Evolutionary conservation across 2,329 filamentous ascomycete species (phyloP), one percentile per base, ranked within the genome.

Genomic region (Cladosporium sp.): DNA sequence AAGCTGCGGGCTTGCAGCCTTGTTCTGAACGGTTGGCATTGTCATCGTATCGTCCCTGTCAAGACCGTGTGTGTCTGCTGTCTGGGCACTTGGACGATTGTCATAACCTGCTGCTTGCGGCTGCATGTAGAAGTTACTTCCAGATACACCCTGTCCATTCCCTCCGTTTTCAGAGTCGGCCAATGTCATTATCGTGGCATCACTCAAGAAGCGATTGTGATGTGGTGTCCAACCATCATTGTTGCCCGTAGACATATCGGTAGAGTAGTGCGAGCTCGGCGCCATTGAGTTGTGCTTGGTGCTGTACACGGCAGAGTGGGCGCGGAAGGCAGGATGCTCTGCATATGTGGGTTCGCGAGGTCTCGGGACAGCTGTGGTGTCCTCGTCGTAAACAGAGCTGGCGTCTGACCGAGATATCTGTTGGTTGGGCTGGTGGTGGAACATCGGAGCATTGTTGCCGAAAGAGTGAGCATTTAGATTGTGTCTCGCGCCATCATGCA

Each of bases 311-410:
- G 73, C 72, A 28, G 70, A 72, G 57, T 72, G 70, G 6, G 69
- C 70, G 7, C 72, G 69, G 58, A 73, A 72, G 5, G 70, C 73
- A 29, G 72, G 72, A 64, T 75, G 73, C 58, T 75, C 72, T 3
- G 71, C 70, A 65, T 74, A 75, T 0, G 72, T 71, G 5, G 73
- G 55, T 35, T 74, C 69, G 10, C 52, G 52, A 7, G 52, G 18
- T 11, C 28, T 31, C 8, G 62, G 67, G 21, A 70, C 61, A 21
- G 68, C 64, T 3, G 71, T 67, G 12, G 69, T 60, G 31, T 89
- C 85, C 5, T 76, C 72, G 7, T 67, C 83, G 58, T 85, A 83
- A 16, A 84, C 82, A 69, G 87, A 77, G 2, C 88, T 88, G 72
- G 88, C 87, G 68, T 90, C 88, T 14, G 66, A 67, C 29, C 66